Evolutionary conservation across 2,329 filamentous ascomycete species (phyloP), one percentile per base, ranked within the genome.

Genomic region (Fusarium tricinctum): DNA sequence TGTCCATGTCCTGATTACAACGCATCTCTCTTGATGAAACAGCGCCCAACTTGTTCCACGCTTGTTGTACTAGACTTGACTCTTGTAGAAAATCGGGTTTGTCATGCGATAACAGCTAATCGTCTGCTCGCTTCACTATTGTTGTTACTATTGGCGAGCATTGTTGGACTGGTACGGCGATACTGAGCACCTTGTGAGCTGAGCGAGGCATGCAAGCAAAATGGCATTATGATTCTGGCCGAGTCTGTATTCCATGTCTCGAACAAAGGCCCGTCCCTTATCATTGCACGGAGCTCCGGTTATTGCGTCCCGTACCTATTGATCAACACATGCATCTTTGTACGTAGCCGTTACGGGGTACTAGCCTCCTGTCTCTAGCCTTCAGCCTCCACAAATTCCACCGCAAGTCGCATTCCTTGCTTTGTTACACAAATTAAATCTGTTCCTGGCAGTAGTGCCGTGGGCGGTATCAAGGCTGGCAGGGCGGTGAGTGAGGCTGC

Each of bases 241-340:
- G 22, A 35, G 23, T 28, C 20, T 47, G 43, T 26, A n/a, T 38
- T 13, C 19, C 32, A 13, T 19, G 26, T 48, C 56, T 57, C 46
- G 39, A 42, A 38, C 40, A 38, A 8, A 43, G 43, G 38, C 42
- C 44, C 44, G 56, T 58, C 39, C 44, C 45, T 26, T 19, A 32
- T 32, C 30, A 32, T 32, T 17, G 26, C 51, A 33, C 53, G 58
- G 53, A 51, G 26, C 48, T 45, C 58, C 43, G 40, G 30, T 51
- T 58, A 48, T 63, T 66, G 63, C 56, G 58, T 66, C 62, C 63
- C 51, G 63, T 63, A n/a, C n/a, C n/a, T n/a, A 46, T 63, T 58
- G 23, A 67, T 67, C 52, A 57, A 53, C 30, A 42, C 58, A 57
- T 67, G 43, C 43, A 48, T 59, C 30, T 54, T 10, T 26, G 23